Base-by-base conservation (phyloP, 129 eudicot genomes). In the Pittosporum tobira region DNA sequence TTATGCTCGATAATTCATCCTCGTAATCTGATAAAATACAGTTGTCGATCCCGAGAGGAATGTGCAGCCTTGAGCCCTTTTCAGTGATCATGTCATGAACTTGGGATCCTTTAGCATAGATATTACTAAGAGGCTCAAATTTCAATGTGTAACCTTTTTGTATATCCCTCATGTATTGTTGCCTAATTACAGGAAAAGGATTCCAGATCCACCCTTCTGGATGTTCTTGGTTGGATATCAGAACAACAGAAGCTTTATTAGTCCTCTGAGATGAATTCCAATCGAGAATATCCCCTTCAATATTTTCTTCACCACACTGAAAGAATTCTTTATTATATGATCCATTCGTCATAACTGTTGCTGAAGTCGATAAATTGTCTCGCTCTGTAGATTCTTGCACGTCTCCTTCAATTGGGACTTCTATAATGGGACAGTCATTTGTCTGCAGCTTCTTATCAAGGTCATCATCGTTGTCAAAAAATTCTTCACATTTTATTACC, bases 1-100 rank as follows among this genome's bases (percentile, higher is more conserved):
- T 77, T 49, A 84, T 73, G 81, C 94, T 84, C 11, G 96, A 89
- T 34, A 77, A 74, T 59, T 89, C 97, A 31, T 80, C 95, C 57
- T 85, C 97, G 44, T 72, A 82, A 53, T 79, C 93, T 2, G 95
- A 81, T 18, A 89, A 85, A 26, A 85, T 69, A 62, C 75, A 68
- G 62, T 82, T 78, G 34, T 68, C 62, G 11, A 20, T 29, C 49
- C 81, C 85, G 18, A 89, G 74, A 38, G 95, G 97, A 56, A 82
- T 79, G 70, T 89, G 93, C 51, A 85, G 73, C 71, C 85, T 75
- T 21, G 95, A 72, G 18, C 85, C 84, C 67, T 74, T 86, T 12
- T 82, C 85, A 2, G 61, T 67, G 34, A 85, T 71, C 68, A 89
- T 9, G 43, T 80, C 69, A 51, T 60, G 67, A 57, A 85, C 69